Evolutionary conservation across 202 grass and related monocot species (phyloP).

Genomic region (Carex arenaria): DNA sequence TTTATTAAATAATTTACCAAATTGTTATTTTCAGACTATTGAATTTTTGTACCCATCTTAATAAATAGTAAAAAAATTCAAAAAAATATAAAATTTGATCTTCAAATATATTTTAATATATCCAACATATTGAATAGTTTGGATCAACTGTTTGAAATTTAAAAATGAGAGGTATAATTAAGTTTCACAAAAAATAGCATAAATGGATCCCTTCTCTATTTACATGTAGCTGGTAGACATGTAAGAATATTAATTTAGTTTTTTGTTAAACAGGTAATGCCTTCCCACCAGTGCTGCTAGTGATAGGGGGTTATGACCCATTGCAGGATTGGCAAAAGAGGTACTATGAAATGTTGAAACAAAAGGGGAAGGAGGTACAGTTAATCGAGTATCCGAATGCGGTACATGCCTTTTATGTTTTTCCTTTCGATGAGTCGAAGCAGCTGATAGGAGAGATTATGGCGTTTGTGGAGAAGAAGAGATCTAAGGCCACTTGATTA

Average conservation of each 20-base stretch:
- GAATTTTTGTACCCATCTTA: too few relatives aligned
- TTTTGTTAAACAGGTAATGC: not conserved
- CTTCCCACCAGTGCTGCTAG: slow-evolving; percentile 50
- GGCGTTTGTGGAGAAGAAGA: slow-evolving; percentile 39
- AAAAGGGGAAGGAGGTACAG: too few relatives aligned
- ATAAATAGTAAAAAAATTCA: too few relatives aligned
- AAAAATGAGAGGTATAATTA: too few relatives aligned
- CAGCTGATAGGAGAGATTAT: slow-evolving; percentile 44
- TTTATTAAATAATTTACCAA: too few relatives aligned
- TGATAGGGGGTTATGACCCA: slow-evolving; percentile 64
- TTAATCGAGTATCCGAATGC: slow-evolving; percentile 61
- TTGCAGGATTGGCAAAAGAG: slow-evolving; percentile 70
- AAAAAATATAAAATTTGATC: too few relatives aligned
- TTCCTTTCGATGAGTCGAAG: slow-evolving; percentile 44
- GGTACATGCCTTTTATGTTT: slow-evolving; percentile 83
- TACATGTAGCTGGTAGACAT: not conserved
- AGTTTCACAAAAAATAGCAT: rapidly evolving
- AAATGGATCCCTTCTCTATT: too few relatives aligned
- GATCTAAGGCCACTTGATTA: slow-evolving; percentile 8
- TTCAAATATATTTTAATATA: too few relatives aligned
- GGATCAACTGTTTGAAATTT: too few relatives aligned
- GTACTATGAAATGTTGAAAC: slow-evolving; percentile 15
- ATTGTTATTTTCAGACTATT: too few relatives aligned
- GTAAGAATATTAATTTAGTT: not conserved
- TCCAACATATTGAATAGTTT: too few relatives aligned